Base-by-base conservation (phyloP, 169 alveolate species). In the Plasmodium malariae region DNA sequence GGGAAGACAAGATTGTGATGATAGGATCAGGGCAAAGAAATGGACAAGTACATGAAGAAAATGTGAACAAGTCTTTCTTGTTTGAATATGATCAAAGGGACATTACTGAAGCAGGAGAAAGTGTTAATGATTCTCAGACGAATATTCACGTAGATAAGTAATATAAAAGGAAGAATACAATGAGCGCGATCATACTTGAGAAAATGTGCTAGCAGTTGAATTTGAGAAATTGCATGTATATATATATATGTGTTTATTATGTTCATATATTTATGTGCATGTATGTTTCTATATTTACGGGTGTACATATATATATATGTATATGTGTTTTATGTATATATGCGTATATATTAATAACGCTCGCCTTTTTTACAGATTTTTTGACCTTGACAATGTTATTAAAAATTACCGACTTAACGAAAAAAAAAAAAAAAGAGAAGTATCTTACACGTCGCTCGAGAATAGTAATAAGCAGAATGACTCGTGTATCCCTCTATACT, bases 311-410 rank as follows among this genome's bases (percentile, higher is more conserved):
- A 45, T 45, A 55, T 24, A 57, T 57, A 57, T 19, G 24, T 57
- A 19, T 21, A 17, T 19, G 12, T 57, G 26, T 57, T 5, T 17
- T 21, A 21, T 21, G 12, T 57, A 57, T 1, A 5, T 63, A 19
- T 34, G 24, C 11, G 32, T 63, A 30, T 24, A 34, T 63, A n/a
- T 17, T 1, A 57, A 57, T 57, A 3, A 3, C 34, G 17, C 1
- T 2, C 19, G 3, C 2, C 21, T 36, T n/a, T 68, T 24, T 78
- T 32, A 19, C 48, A 78, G 89, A 7, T 43, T 55, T 24, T 78
- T 28, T 36, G 89, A 78, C 28, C 24, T 78, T 24, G 76, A 78
- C 26, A 36, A 49, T n/a, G 76, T 65, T 55, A 63, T 78, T 28
- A 45, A 43, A 17, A 63, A 78, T 49, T 78, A 45, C 55, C 74